phyloP scores from a whole-genome alignment of 164 flowering plant genomes.

The Nymphaea colorata region DNA sequence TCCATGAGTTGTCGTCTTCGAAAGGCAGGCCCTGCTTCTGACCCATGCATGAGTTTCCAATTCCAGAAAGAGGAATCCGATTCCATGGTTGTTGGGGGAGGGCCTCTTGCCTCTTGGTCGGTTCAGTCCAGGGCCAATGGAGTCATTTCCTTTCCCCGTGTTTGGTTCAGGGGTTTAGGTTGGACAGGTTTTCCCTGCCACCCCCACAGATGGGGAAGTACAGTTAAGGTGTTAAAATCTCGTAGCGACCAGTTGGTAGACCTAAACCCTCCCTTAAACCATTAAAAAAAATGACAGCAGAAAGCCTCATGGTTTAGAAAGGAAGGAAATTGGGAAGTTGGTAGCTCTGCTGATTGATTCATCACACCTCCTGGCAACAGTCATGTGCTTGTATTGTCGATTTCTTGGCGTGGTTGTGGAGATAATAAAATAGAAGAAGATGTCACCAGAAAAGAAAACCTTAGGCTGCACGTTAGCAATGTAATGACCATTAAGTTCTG shows the following conservation, averaged over 20 bases:
- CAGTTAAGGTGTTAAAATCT: conserved; percentile 51
- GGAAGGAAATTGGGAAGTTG: too few relatives aligned
- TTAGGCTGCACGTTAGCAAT: too few relatives aligned
- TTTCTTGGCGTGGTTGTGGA: too few relatives aligned
- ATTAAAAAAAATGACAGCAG: neutral
- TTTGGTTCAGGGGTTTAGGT: conserved; percentile 1
- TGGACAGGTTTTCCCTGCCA: conserved; percentile 6
- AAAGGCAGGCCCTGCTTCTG: neutral
- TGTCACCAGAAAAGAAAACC: too few relatives aligned
- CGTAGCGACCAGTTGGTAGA: conserved; percentile 86
- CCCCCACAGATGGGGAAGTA: conserved; percentile 8
- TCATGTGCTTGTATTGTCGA: too few relatives aligned
- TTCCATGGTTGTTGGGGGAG: neutral
- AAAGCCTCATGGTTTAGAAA: too few relatives aligned
- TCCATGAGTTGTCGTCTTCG: too few relatives aligned
- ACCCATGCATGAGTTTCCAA: neutral
- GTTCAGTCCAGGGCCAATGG: neutral
- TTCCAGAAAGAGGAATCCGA: neutral
- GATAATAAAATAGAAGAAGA: too few relatives aligned
- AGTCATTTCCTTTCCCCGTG: conserved; percentile 1
- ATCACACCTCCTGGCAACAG: too few relatives aligned
- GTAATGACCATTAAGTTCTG: too few relatives aligned
- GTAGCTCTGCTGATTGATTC: too few relatives aligned
- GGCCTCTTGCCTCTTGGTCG: neutral
- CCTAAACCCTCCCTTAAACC: conserved; percentile 69